A percentile compares a stretch with the other conserved stretches of the same genome.
Evolutionary conservation across 2,329 filamentous ascomycete species (phyloP).

Genomic region (Diplodia scrobiculata): DNA sequence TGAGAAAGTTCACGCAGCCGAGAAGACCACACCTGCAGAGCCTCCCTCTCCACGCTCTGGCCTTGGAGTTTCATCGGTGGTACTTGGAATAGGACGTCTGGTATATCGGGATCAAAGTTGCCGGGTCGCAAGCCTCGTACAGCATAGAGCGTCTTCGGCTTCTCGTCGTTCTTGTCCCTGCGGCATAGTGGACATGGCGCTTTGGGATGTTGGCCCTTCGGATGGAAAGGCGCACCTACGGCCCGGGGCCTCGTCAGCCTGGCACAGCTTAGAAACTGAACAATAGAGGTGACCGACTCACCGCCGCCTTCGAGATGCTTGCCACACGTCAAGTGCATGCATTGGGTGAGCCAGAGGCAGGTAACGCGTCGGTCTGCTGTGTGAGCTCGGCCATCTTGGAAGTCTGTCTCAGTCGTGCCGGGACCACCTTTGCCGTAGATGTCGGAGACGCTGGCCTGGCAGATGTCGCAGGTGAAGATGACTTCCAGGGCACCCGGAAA

Average conservation of each 20-base stretch:
- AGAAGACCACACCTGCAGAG: slow-evolving; percentile 44
- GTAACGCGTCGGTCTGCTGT: slow-evolving; percentile 46
- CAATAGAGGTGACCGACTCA: slow-evolving; percentile 35
- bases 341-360: slow-evolving; percentile 52
- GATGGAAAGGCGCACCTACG: slow-evolving; percentile 53
- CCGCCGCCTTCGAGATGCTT: slow-evolving; percentile 54
- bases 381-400: slow-evolving; percentile 36
- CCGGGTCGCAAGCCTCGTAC: slow-evolving; percentile 49
- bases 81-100: slow-evolving; percentile 47
- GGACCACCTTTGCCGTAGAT: slow-evolving; percentile 46
- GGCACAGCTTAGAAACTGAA: neutral
- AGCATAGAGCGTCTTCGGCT: slow-evolving; percentile 47
- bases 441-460: slow-evolving; percentile 50
- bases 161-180: slow-evolving; percentile 41
- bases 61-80: slow-evolving; percentile 50
- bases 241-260: neutral
- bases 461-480: slow-evolving; percentile 54
- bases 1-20: neutral
- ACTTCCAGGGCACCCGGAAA: slow-evolving; percentile 43
- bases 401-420: slow-evolving; percentile 36
- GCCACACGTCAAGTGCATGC: slow-evolving; percentile 54
- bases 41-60: slow-evolving; percentile 45
- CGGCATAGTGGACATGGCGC: slow-evolving; percentile 52
- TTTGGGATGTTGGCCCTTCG: slow-evolving; percentile 44
- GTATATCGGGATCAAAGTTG: slow-evolving; percentile 50